These are phyloP conservation scores for Citrus sp. DNA, from an alignment of 345 rosid genomes.

Conservation along the genomic window DNA sequence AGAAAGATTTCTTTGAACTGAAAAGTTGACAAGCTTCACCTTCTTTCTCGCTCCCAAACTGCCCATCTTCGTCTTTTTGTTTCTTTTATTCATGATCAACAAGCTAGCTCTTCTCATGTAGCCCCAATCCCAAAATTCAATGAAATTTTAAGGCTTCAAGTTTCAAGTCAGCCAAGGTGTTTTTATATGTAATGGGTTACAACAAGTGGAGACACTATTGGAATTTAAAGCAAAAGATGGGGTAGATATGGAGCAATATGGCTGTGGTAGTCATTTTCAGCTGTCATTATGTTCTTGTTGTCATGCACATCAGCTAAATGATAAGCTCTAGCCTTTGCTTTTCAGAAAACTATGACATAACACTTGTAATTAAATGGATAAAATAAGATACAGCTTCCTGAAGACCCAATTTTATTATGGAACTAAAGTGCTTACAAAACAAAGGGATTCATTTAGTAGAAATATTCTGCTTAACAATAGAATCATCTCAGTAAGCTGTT, in stretches of 20 bases:
- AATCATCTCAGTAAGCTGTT: not conserved
- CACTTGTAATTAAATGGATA: not conserved
- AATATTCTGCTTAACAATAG: not conserved
- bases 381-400: no score
- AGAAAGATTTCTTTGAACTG: slow-evolving; percentile 28
- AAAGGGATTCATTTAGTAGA: not conserved
- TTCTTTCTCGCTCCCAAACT: slow-evolving; percentile 24
- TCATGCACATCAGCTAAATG: not conserved
- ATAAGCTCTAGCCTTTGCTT: not conserved
- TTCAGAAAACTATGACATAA: not conserved
- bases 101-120: slow-evolving; percentile 1
- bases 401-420: no score
- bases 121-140: not conserved
- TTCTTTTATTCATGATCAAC: slow-evolving; percentile 12
- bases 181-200: not conserved
- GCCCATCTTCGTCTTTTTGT: slow-evolving; percentile 19
- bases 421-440: not conserved
- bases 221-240: slow-evolving; percentile 22
- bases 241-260: slow-evolving; percentile 30
- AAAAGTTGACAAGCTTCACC: slow-evolving; percentile 20
- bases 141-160: not conserved
- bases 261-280: slow-evolving; percentile 7
- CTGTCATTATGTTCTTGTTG: slow-evolving; percentile 6
- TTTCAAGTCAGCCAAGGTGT: not conserved
- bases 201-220: not conserved